Conservation (phyloP, 2,329 filamentous ascomycete genomes). For the Aspergillus sp. region DNA sequence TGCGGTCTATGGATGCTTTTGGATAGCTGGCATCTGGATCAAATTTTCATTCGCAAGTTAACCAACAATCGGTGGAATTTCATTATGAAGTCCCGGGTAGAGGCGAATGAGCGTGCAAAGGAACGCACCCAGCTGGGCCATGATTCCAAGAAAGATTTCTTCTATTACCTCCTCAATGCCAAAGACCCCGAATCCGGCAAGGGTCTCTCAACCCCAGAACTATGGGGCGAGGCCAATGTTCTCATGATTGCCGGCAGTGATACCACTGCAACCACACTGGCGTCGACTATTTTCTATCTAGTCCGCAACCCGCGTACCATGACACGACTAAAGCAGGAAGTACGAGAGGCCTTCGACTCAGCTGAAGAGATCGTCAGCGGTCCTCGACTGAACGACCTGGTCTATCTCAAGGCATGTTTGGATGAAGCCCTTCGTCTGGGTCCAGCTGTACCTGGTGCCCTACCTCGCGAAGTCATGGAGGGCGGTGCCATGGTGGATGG, state of each 20-base stretch:
- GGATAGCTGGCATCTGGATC: constrained; percentile 58
- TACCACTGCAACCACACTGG: constrained; percentile 58
- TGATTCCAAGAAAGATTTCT: constrained; percentile 64
- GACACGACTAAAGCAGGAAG: constrained; percentile 26
- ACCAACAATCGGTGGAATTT: constrained; percentile 60
- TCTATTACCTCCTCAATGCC: constrained; percentile 65
- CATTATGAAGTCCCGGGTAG: constrained; percentile 61
- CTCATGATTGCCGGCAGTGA: constrained; percentile 66
- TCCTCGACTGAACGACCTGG: constrained; percentile 25
- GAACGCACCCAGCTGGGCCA: constrained; percentile 49
- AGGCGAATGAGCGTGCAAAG: constrained; percentile 59
- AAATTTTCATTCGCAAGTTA: constrained; percentile 58
- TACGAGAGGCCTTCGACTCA: constrained; percentile 27
- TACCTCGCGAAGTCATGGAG: constrained; percentile 32
- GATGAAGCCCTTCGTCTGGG: constrained; percentile 36
- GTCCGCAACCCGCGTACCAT: constrained; percentile 26
- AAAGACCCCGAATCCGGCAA: constrained; percentile 62
- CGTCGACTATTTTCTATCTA: constrained; percentile 36
- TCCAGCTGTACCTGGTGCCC: constrained; percentile 31
- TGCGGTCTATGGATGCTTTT: constrained; percentile 65
- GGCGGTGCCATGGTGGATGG: constrained; percentile 32
- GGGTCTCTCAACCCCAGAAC: constrained; percentile 56
- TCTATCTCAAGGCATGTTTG: constrained; percentile 36
- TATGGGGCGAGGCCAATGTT: constrained; percentile 63
- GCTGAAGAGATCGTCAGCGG: constrained; percentile 33